Conservation (phyloP, 2,329 filamentous ascomycete species). For the Capronia epimyces region DNA sequence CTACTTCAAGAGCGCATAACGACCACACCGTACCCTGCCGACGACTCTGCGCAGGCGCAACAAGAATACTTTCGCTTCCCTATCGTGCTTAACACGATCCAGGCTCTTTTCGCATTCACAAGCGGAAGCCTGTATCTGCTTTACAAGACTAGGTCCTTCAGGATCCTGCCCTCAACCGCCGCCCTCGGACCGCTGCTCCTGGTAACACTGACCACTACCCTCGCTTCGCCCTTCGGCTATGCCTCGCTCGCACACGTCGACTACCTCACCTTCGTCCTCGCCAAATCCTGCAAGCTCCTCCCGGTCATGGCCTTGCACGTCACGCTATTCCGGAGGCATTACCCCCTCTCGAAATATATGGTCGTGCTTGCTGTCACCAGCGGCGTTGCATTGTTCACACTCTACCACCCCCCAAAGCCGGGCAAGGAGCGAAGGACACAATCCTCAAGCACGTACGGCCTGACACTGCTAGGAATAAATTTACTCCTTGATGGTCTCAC, state of each 20-base stretch:
- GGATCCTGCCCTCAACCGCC: slow-evolving; percentile 66
- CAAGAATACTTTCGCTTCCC: slow-evolving; percentile 82
- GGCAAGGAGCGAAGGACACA: slow-evolving; percentile 47
- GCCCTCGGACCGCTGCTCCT: slow-evolving; percentile 76
- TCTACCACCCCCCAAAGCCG: slow-evolving; percentile 65
- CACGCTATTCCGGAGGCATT: slow-evolving; percentile 79
- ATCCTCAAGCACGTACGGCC: slow-evolving; percentile 58
- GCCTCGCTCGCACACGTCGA: slow-evolving; percentile 88
- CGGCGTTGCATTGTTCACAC: slow-evolving; percentile 90
- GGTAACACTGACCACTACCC: slow-evolving; percentile 78
- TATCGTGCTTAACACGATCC: slow-evolving; percentile 92
- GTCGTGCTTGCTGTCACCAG: slow-evolving; percentile 87
- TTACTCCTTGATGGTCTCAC: slow-evolving; percentile 92
- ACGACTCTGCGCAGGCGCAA: slow-evolving; percentile 42
- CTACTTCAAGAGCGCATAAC: slow-evolving; percentile 96
- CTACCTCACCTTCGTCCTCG: slow-evolving; percentile 95
- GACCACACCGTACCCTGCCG: slow-evolving; percentile 67
- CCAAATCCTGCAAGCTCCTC: slow-evolving; percentile 96
- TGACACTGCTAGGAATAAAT: slow-evolving; percentile 80
- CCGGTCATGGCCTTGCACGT: slow-evolving; percentile 97
- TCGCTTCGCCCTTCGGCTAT: slow-evolving; percentile 94
- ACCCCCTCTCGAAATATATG: slow-evolving; percentile 93
- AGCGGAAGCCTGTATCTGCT: slow-evolving; percentile 77
- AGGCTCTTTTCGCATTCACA: slow-evolving; percentile 79
- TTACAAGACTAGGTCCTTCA: slow-evolving; percentile 53